Evolutionary conservation across 2,329 filamentous ascomycete species (phyloP).

Genomic region (Fusarium siculi): DNA sequence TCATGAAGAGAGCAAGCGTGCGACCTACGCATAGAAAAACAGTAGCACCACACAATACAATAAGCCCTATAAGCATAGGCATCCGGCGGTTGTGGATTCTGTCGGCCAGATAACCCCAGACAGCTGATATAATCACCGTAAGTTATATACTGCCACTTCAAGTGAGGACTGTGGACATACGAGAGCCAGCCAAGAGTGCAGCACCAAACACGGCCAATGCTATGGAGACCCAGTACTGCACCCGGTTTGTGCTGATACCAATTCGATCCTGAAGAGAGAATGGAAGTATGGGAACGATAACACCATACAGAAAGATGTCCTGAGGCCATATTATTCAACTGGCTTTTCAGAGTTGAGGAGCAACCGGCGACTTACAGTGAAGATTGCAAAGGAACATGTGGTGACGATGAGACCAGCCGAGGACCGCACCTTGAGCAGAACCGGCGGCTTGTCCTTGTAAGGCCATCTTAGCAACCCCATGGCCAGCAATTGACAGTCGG

Average conservation of each 20-base stretch:
- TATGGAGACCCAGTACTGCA: constrained; percentile 52
- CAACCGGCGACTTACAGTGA: constrained; percentile 42
- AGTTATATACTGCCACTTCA: neutral
- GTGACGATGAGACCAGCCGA: constrained; percentile 48
- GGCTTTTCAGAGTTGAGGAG: neutral
- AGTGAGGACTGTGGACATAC: constrained; percentile 36
- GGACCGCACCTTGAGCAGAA: constrained; percentile 46
- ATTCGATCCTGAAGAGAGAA: constrained; percentile 45
- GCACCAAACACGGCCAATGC: constrained; percentile 49
- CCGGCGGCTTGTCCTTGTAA: constrained; percentile 39
- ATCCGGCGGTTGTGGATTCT: constrained; percentile 47
- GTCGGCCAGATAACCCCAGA: constrained; percentile 52
- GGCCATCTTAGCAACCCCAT: constrained; percentile 35
- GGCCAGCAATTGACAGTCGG: neutral
- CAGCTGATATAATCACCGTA: constrained; percentile 35
- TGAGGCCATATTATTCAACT: constrained; percentile 21
- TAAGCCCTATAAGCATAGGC: constrained; percentile 49
- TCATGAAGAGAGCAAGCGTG: constrained; percentile 47
- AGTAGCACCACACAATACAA: constrained; percentile 46
- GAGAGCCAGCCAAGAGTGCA: constrained; percentile 46
- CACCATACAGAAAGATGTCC: constrained; percentile 51
- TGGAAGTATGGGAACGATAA: constrained; percentile 50
- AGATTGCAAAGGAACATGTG: constrained; percentile 49
- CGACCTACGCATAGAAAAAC: constrained; percentile 47
- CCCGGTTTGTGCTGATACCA: constrained; percentile 40